These are phyloP conservation scores for Thielaviopsis ethacetica DNA, from an alignment of 2,329 filamentous ascomycete genomes.

Conservation along the genomic window DNA sequence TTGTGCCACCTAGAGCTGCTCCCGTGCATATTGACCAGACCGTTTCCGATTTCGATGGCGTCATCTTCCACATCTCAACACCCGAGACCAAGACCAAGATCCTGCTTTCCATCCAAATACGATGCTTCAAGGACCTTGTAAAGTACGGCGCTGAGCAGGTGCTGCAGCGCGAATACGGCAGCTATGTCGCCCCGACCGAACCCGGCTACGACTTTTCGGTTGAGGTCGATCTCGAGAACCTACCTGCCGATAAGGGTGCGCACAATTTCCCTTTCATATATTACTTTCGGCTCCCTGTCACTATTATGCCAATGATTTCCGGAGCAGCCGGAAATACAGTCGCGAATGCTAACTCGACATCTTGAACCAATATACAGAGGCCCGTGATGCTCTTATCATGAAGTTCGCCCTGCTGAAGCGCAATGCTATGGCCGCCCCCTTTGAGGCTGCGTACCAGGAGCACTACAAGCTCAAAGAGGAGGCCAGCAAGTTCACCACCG, in stretches of 20 bases:
- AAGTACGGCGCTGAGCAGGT: slow-evolving; percentile 86
- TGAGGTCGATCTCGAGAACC: slow-evolving; percentile 68
- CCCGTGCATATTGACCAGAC: slow-evolving; percentile 91
- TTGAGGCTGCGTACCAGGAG: slow-evolving; percentile 91
- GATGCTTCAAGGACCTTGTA: slow-evolving; percentile 85
- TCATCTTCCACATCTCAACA: slow-evolving; percentile 96
- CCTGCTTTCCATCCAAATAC: slow-evolving; percentile 82
- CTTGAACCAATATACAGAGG: slow-evolving; percentile 35
- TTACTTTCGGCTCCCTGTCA: not conserved
- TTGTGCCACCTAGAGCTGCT: slow-evolving; percentile 36
- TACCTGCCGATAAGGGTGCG: slow-evolving; percentile 64
- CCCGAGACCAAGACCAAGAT: slow-evolving; percentile 90
- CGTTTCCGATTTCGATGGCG: slow-evolving; percentile 96
- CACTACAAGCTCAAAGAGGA: slow-evolving; percentile 75
- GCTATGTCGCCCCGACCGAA: slow-evolving; percentile 77
- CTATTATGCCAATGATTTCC: not conserved
- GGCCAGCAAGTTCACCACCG: slow-evolving; percentile 80
- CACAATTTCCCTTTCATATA: not conserved
- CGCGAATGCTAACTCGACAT: not conserved
- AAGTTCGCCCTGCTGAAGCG: slow-evolving; percentile 87
- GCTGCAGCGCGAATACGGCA: slow-evolving; percentile 84
- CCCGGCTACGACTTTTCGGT: slow-evolving; percentile 93
- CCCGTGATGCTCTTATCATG: slow-evolving; percentile 68
- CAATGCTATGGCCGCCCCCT: slow-evolving; percentile 96
- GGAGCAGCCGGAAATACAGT: not conserved